Base-by-base conservation (phyloP, 306 rosid genomes). In the Hippophae gyantsensis region DNA sequence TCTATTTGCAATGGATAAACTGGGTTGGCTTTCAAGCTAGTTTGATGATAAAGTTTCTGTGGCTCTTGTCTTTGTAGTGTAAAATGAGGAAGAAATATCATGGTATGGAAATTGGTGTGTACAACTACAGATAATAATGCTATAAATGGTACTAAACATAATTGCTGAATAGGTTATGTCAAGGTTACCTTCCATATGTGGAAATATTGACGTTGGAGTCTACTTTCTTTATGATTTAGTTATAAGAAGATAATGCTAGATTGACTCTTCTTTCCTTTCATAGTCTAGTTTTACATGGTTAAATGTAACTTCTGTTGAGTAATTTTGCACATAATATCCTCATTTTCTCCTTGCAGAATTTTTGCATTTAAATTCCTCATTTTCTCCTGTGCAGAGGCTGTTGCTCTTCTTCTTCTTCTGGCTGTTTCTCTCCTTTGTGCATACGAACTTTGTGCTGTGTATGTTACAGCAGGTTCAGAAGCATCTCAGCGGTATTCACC, bases 401-500 rank as follows among this genome's bases (percentile, higher is more conserved):
- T 93, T 65, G 99, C 99, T 43, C 69, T 86, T 72, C 84, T 93
- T 63, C 97, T 93, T 65, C 95, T 93, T 73, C 89, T 93, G 67
- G 97, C 99, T 38, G 99, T 93, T 78, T 85, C 95, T 51, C 85
- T 93, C 48, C 97, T 93, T 48, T 93, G 99, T 79, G 86, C 95
- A 26, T 93, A 93, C 26, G 97, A 93, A 73, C 90, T 93, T 75
- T 88, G 97, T 81, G 99, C 99, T 41, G 99, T 93, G 61, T 93
- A 88, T 75, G 99, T 93, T 79, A 88, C 95, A 50, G 86, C 99
- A 58, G 95, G 99, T 55, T 82, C 97, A 62, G 87, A 79, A 55
- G 99, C 90, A 60, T 88, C 99, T 71, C 97, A 93, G 76, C 94
- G 83, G 53, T 93, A 93, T 79, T 93, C 97, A 13, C 95, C 99